Evolutionary conservation across 2,329 filamentous ascomycete species (phyloP).

Genomic region (Zymoseptoria ardabiliae): DNA sequence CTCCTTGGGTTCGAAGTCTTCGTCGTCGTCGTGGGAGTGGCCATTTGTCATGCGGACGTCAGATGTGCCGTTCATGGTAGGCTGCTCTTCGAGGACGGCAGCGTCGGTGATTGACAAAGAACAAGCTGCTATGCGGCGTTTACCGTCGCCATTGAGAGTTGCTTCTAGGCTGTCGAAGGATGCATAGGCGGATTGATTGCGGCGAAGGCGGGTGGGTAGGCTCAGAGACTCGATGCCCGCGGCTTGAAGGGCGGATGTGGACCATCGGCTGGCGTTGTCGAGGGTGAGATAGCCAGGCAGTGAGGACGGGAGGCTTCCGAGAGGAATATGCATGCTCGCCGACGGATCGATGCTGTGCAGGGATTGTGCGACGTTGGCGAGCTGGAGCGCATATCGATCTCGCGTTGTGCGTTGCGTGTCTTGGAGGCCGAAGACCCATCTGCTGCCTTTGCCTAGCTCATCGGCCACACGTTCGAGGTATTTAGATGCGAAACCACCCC

Average conservation of each 20-base stretch:
- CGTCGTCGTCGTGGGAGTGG: constrained; percentile 18
- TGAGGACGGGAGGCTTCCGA: constrained; percentile 54
- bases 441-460: constrained; percentile 78
- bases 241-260: constrained; percentile 67
- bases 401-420: constrained; percentile 41
- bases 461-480: constrained; percentile 64
- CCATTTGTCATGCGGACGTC: constrained; percentile 27
- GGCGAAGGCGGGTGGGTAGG: constrained; percentile 63
- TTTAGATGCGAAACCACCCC: constrained; percentile 40
- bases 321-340: constrained; percentile 69
- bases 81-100: constrained; percentile 24
- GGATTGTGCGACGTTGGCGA: constrained; percentile 68
- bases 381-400: constrained; percentile 57
- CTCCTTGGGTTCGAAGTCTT: constrained; percentile 5
- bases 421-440: constrained; percentile 84
- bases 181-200: constrained; percentile 36
- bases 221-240: constrained; percentile 72
- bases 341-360: constrained; percentile 61
- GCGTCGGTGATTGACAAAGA: constrained; percentile 54
- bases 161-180: constrained; percentile 58
- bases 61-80: constrained; percentile 23
- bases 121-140: constrained; percentile 69
- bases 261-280: constrained; percentile 64
- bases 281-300: constrained; percentile 53
- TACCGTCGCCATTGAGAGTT: constrained; percentile 66